phyloP scores from a whole-genome alignment of 2,329 filamentous ascomycete species.

The Pezicula carpinea region DNA sequence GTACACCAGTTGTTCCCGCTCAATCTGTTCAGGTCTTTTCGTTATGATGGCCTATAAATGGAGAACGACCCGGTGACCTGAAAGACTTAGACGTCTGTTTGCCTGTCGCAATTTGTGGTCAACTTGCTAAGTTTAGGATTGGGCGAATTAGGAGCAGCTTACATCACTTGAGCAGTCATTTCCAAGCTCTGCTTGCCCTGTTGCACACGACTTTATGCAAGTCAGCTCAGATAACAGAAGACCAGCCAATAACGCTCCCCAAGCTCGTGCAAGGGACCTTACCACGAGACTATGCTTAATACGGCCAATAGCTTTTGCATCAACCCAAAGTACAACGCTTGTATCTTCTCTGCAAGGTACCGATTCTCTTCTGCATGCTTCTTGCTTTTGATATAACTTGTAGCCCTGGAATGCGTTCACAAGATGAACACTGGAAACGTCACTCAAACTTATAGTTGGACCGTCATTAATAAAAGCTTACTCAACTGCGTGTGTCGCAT shows the following conservation, averaged over 20 bases:
- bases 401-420: background rate
- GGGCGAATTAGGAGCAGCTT: too few relatives aligned
- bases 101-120: conserved; percentile 5
- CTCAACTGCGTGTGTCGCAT: conserved; percentile 22
- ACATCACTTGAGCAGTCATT: conserved; percentile 10
- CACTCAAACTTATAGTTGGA: conserved; percentile 18
- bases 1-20: conserved; percentile 28
- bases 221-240: background rate
- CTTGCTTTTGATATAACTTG: conserved; percentile 7
- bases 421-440: background rate
- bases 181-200: conserved; percentile 7
- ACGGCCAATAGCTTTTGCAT: conserved; percentile 12
- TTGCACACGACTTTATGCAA: background rate
- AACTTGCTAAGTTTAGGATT: background rate
- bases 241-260: too few relatives aligned
- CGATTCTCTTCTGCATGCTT: conserved; percentile 5
- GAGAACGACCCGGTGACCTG: conserved; percentile 17
- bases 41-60: conserved; percentile 18
- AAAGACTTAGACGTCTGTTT: conserved; percentile 22
- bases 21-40: conserved; percentile 23
- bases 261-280: too few relatives aligned
- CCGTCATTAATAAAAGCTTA: conserved; percentile 22
- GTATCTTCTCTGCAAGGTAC: conserved; percentile 7
- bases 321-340: conserved; percentile 16
- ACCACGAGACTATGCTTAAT: conserved; percentile 4